Evolutionary conservation across 345 rosid genomes (phyloP), one percentile per base, ranked within the genome.

Genomic region (Murraya koenigii): DNA sequence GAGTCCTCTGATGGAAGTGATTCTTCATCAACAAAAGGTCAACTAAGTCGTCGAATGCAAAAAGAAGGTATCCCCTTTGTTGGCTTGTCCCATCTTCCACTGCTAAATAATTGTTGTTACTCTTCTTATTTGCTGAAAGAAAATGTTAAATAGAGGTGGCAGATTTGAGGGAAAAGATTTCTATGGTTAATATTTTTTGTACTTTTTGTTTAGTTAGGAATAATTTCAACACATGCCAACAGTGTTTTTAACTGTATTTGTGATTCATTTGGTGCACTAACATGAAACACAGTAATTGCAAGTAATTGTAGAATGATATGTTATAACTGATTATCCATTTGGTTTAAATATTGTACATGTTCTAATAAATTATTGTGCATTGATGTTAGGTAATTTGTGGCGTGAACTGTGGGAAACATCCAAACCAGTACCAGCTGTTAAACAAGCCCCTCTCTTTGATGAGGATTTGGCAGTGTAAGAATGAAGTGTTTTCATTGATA

Each of bases 391-490:
- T 85, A 93, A 96, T 87, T 83, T 96, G 79, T 96, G 99, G 99
- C 93, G 81, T 6, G 97, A 94, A 87, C 90, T 96, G 54, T 96
- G 99, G 99, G 95, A 87, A 81, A 87, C 99, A 61, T 80, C 99
- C 74, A 96, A 87, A 80, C 95, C 97, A 41, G 72, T 94, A 60
- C 99, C 99, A 44, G 97, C 98, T 33, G 90, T 91, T 78, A 92
- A 88, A 82, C 99, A 96, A 81, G 80, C 96, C 59, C 99, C 99
- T 52, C 88, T 96, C 15, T 94, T 85, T 66, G 99, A 96, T 74
- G 97, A 91, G 90, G 99, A 96, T 76, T 87, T 96, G 82, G 95
- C 92, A 64, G 97, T 92, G 99, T 96, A 91, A 90, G 97, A 88
- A 71, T 60, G 70, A 79, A 75, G 56, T 55, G 59, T 81, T 66